Evolutionary conservation across 2,329 filamentous ascomycete genomes (phyloP), one percentile per base, ranked within the genome.

Genomic region (Cercospora sesami): DNA sequence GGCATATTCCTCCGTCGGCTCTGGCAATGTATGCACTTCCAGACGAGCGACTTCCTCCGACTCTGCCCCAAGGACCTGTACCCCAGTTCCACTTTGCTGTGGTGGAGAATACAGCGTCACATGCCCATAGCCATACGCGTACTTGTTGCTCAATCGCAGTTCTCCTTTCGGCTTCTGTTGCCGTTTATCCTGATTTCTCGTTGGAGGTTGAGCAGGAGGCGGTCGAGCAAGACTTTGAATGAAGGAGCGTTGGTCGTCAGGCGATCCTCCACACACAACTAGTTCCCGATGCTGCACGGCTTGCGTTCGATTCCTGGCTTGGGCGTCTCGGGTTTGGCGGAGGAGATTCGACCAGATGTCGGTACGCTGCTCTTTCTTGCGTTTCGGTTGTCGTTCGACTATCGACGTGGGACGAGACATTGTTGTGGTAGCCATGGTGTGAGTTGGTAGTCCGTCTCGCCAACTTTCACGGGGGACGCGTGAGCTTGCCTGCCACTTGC

Each of bases 311-410:
- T 65, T 74, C n/a, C 77, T 75, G 36, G 77, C 74, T 71, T 78
- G 77, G 21, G 77, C 77, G 72, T 77, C 75, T 64, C 75, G 75
- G 28, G 77, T 78, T 66, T 77, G 75, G 61, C 75, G 73, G 9
- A 78, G 73, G 59, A 78, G 74, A 65, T 69, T 72, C 31, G 75
- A 74, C 77, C 77, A 78, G 68, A 78, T 78, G 36, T 78, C 77
- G 12, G 71, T 73, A 6, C 76, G 74, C 55, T 72, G 69, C 33
- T 73, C 69, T 36, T 75, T 75, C 62, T 77, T 76, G 39, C 70
- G 70, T 28, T 66, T 68, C 31, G 55, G 59, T 3, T 67, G 67
- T 14, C 68, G 66, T 12, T 69, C 67, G 16, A 69, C 48, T 2
- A 60, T 61, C 16, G 66, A 53, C 36, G 63, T 39, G 30, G 61